A percentile compares a stretch with the other conserved stretches of the same genome.
Conservation (phyloP, 2,329 filamentous ascomycete species). For the Botrytis medusae region DNA sequence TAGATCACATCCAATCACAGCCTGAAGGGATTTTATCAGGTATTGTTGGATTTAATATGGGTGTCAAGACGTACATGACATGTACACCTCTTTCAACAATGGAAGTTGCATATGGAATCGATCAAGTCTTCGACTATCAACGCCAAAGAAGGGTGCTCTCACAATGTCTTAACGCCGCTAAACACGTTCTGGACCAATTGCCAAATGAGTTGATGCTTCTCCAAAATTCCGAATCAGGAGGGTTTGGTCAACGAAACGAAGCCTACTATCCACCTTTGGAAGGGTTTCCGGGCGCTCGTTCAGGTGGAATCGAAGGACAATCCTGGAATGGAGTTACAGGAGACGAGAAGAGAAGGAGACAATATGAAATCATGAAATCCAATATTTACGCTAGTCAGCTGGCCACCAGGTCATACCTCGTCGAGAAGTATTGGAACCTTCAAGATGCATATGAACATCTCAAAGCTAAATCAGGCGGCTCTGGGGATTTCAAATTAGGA, state of each 20-base stretch:
- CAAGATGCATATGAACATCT: slow-evolving; percentile 62
- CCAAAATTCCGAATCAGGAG: slow-evolving; percentile 42
- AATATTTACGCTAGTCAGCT: slow-evolving; percentile 84
- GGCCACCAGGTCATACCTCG: slow-evolving; percentile 77
- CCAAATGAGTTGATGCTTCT: slow-evolving; percentile 67
- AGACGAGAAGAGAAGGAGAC: slow-evolving; percentile 53
- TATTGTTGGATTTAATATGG: slow-evolving; percentile 78
- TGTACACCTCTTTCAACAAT: slow-evolving; percentile 78
- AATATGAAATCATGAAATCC: slow-evolving; percentile 88
- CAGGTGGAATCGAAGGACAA: slow-evolving; percentile 37
- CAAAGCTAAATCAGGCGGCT: slow-evolving; percentile 33
- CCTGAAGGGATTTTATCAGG: slow-evolving; percentile 66
- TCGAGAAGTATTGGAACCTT: slow-evolving; percentile 81
- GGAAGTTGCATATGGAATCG: slow-evolving; percentile 79
- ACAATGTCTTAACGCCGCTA: slow-evolving; percentile 68
- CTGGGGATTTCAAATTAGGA: slow-evolving; percentile 11
- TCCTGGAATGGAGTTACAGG: slow-evolving; percentile 22
- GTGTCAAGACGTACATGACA: slow-evolving; percentile 74
- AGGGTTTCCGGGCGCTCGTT: slow-evolving; percentile 42
- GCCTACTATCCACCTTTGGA: slow-evolving; percentile 53
- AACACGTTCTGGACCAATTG: slow-evolving; percentile 64
- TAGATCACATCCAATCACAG: slow-evolving; percentile 68
- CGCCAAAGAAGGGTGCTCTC: slow-evolving; percentile 73
- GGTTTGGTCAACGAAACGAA: slow-evolving; percentile 45
- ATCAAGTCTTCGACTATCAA: slow-evolving; percentile 71